These are phyloP conservation scores for Arthrocladium fulminans DNA, from an alignment of 2,329 filamentous ascomycete genomes.

Conservation along the genomic window DNA sequence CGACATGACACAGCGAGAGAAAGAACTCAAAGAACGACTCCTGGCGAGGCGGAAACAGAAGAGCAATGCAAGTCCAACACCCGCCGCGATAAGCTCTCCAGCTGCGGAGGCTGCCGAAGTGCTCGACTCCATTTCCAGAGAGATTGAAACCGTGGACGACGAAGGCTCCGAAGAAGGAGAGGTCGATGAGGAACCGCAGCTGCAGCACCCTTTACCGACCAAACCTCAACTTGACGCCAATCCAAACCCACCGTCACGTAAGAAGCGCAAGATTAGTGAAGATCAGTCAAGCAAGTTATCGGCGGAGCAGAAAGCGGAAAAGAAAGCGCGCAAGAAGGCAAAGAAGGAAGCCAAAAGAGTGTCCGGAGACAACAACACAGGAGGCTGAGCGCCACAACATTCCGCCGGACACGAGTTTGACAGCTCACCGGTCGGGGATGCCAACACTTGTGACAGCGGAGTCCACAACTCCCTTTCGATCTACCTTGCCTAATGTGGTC, in stretches of 20 bases:
- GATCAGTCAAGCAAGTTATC: neutral
- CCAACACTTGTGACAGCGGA: no score
- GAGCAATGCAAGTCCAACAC: neutral
- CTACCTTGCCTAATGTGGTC: neutral
- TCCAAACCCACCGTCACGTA: neutral
- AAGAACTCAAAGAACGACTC: conserved; percentile 4
- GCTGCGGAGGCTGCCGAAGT: neutral
- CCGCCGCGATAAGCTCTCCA: neutral
- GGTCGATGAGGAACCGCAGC: conserved; percentile 1
- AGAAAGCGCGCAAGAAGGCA: conserved; percentile 9
- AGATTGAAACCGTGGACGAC: neutral
- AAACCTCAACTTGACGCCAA: neutral
- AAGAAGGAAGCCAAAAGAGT: neutral
- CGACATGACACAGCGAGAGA: conserved; percentile 4
- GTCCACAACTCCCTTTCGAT: neutral
- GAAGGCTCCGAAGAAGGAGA: conserved; percentile 8
- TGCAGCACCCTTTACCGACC: neutral
- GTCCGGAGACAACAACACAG: neutral
- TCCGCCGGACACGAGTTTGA: no score
- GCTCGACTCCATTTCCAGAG: conserved; percentile 2
- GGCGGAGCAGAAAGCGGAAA: neutral
- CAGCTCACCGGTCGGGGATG: no score
- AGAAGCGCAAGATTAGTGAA: conserved; percentile 5
- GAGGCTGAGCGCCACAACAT: neutral
- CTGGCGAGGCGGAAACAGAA: conserved; percentile 6